Percentiles rank a stretch among this genome's conserved stretches.
Evolutionary conservation across 2,329 filamentous ascomycete genomes (phyloP).

Genomic region (Fusarium sp.): DNA sequence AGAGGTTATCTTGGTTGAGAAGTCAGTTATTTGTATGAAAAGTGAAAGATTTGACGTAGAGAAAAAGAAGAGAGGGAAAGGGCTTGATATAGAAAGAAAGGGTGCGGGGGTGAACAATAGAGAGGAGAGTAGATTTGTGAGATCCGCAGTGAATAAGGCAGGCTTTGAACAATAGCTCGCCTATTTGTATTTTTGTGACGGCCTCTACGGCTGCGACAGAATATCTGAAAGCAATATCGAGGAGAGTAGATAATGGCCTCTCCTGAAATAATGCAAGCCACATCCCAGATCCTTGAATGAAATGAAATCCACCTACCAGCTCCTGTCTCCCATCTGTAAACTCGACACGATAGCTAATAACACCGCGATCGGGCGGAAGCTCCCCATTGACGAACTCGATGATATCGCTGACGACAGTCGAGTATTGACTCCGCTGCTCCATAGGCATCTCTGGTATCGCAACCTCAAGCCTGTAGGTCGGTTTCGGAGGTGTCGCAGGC

Average conservation of each 20-base stretch:
- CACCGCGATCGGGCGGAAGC: conserved; percentile 42
- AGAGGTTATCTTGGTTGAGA: conserved; percentile 49
- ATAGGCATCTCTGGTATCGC: conserved; percentile 48
- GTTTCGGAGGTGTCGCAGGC: background rate
- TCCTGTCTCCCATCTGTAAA: conserved; percentile 63
- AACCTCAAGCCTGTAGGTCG: conserved; percentile 49
- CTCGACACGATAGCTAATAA: conserved; percentile 56
- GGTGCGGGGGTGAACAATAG: conserved; percentile 27
- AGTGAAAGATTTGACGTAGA: background rate
- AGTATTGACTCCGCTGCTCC: conserved; percentile 51
- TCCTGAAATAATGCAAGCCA: background rate
- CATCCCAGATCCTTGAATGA: background rate
- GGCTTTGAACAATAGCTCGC: conserved; percentile 15
- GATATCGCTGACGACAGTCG: conserved; percentile 52
- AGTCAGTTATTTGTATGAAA: conserved; percentile 35
- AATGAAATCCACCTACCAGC: conserved; percentile 55
- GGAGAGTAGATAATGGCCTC: background rate
- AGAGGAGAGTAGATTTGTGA: conserved; percentile 29
- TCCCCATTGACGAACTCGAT: conserved; percentile 56
- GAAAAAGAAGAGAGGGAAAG: background rate
- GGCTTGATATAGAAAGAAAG: conserved; percentile 10
- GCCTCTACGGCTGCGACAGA: background rate
- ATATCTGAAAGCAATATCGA: conserved; percentile 6
- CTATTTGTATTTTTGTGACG: conserved; percentile 5
- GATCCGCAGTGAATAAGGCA: conserved; percentile 42